Evolutionary conservation across 371 early-diverging fungal genomes (phyloP).

Genomic region (Conidiobolus incongruus): DNA sequence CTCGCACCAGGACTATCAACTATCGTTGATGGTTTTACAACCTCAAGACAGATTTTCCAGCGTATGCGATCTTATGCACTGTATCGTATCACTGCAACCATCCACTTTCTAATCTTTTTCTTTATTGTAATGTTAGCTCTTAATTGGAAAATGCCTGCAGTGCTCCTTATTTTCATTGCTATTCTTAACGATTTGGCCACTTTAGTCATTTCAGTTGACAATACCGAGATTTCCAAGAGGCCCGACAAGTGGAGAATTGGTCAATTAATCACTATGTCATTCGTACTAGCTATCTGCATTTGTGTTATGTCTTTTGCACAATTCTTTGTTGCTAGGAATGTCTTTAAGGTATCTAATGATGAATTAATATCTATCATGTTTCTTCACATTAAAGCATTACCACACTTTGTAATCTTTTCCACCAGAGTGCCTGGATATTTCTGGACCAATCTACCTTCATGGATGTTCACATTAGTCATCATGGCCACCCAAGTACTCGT

Average conservation of each 20-base stretch:
- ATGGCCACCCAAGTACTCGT: conserved; percentile 82
- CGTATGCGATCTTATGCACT: conserved; percentile 72
- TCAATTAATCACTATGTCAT: conserved; percentile 50
- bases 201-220: conserved; percentile 65
- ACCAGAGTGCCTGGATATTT: conserved; percentile 73
- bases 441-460: conserved; percentile 64
- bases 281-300: conserved; percentile 38
- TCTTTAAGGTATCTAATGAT: conserved; percentile 4
- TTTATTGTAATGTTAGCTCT: conserved; percentile 44
- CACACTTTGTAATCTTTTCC: conserved; percentile 93
- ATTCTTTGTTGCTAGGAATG: conserved; percentile 31
- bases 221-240: conserved; percentile 43
- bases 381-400: conserved; percentile 64
- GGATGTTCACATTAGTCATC: conserved; percentile 53
- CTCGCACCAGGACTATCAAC: conserved; percentile 62
- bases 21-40: conserved; percentile 58
- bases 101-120: conserved; percentile 76
- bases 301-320: conserved; percentile 44
- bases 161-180: conserved; percentile 50
- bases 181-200: conserved; percentile 68
- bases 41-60: conserved; percentile 71
- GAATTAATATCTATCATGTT: conserved; percentile 40
- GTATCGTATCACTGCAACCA: conserved; percentile 71
- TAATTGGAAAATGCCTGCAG: conserved; percentile 41
- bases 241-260: conserved; percentile 80